These are phyloP conservation scores for Takakia lepidozioides DNA, from an alignment of 225 moss, liverwort and hornwort species.

Conservation along the genomic window DNA sequence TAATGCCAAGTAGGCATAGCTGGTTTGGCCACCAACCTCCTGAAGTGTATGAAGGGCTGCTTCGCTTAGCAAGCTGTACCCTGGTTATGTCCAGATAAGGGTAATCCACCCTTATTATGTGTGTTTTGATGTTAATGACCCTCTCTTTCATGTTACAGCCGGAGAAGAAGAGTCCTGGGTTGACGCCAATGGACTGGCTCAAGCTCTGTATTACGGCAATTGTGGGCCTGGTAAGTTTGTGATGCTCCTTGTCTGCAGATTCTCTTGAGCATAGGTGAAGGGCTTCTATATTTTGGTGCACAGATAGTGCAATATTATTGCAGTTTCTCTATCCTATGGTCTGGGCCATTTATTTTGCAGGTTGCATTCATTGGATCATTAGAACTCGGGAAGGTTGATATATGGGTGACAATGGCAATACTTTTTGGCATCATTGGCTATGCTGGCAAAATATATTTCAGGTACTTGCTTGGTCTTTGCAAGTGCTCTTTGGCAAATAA, in stretches of 20 bases:
- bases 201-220: slow-evolving; percentile 61
- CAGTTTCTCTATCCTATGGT: too few species aligned
- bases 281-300: slow-evolving; percentile 1
- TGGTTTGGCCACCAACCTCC: too few species aligned
- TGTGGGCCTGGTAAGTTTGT: slow-evolving; percentile 44
- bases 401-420: slow-evolving; percentile 47
- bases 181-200: slow-evolving; percentile 66
- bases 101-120: too few species aligned
- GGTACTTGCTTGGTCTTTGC: slow-evolving; percentile 17
- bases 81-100: too few species aligned
- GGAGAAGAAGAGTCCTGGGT: slow-evolving; percentile 62
- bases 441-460: slow-evolving; percentile 59
- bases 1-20: too few species aligned
- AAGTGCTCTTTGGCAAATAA: too few species aligned
- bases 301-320: too few species aligned
- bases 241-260: slow-evolving; percentile 3
- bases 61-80: too few species aligned
- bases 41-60: too few species aligned
- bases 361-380: slow-evolving; percentile 55
- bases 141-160: slow-evolving; percentile 33
- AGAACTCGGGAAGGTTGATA: slow-evolving; percentile 41
- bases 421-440: slow-evolving; percentile 56
- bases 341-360: too few species aligned
- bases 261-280: too few species aligned
- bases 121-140: too few species aligned